Conservation (phyloP, 1,284 basidiomycete genomes). For the Sporisorium sorghi region DNA sequence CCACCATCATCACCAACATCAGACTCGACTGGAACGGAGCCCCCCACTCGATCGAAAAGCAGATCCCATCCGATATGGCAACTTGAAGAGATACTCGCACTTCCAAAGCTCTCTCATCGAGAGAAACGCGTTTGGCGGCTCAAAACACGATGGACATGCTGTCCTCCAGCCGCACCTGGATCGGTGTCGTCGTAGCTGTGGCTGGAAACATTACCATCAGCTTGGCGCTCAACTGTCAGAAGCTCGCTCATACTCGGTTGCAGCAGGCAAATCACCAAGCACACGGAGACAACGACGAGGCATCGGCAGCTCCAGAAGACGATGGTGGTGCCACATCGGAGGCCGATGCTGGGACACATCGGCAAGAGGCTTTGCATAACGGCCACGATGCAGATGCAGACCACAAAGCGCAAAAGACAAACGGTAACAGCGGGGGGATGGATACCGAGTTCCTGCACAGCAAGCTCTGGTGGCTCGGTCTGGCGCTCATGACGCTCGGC, state of each 20-base stretch:
- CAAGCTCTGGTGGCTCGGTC: slow-evolving; percentile 91
- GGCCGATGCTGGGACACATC: background rate
- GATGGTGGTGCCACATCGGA: background rate
- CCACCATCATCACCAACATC: too few species aligned
- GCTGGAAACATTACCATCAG: slow-evolving; percentile 89
- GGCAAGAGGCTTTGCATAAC: too few species aligned
- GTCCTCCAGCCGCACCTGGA: slow-evolving; percentile 63
- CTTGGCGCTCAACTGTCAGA: slow-evolving; percentile 82
- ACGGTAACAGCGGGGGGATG: slow-evolving; percentile 35
- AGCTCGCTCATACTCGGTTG: slow-evolving; percentile 85
- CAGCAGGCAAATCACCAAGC: slow-evolving; percentile 58
- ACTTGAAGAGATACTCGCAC: too few species aligned
- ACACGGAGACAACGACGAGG: slow-evolving; percentile 48
- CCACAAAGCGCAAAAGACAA: background rate
- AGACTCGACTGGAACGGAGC: too few species aligned
- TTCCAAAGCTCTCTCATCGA: too few species aligned
- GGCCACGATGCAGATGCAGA: background rate
- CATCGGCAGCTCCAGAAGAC: background rate
- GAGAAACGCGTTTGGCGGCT: background rate
- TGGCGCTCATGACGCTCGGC: slow-evolving; percentile 88
- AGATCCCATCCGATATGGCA: too few species aligned
- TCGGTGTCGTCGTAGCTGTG: slow-evolving; percentile 86
- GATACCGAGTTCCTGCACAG: slow-evolving; percentile 59
- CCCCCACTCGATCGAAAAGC: too few species aligned
- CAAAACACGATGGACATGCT: slow-evolving; percentile 12